phyloP scores from a whole-genome alignment of 108 stramenopile species.

The Cylindrotheca closterium region DNA sequence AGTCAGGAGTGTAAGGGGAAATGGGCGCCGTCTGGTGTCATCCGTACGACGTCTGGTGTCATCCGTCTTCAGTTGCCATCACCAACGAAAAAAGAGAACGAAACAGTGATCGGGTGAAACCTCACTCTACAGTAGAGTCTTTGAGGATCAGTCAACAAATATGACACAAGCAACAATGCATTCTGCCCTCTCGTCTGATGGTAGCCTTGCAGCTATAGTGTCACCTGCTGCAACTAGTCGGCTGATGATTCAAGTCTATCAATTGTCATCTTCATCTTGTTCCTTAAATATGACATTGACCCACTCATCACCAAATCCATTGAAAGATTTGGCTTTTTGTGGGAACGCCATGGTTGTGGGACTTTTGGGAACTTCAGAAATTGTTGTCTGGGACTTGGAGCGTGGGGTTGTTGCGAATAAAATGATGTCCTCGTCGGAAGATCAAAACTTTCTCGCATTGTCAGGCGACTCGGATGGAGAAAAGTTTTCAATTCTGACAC shows the following conservation, averaged over 20 bases:
- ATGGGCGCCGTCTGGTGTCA: no score
- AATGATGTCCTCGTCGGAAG: slow-evolving; percentile 12
- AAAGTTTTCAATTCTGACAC: slow-evolving; percentile 22
- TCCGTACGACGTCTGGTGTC: no score
- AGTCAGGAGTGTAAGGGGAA: no score
- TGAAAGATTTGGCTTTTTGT: slow-evolving; percentile 25
- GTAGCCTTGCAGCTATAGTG: slow-evolving; percentile 23
- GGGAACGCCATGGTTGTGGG: slow-evolving; percentile 25
- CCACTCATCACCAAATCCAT: slow-evolving; percentile 2
- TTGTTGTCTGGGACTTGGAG: slow-evolving; percentile 46
- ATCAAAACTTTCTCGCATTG: slow-evolving; percentile 17
- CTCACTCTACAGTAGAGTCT: no score
- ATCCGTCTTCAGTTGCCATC: no score
- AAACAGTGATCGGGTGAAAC: no score
- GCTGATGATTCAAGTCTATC: slow-evolving; percentile 28
- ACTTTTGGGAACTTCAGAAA: slow-evolving; percentile 15
- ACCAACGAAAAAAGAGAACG: no score
- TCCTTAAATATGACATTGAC: slow-evolving; percentile 33
- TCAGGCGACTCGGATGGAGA: background rate
- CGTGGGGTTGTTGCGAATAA: slow-evolving; percentile 48
- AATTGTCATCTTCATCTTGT: slow-evolving; percentile 12
- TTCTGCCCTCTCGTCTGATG: slow-evolving; percentile 26
- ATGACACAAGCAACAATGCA: slow-evolving; percentile 2
- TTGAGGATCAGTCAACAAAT: no score
- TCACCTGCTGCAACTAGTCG: slow-evolving; percentile 11